Percentiles rank a stretch among this genome's conserved stretches.
Evolutionary conservation across 257 asterid species (phyloP).

Genomic region (Salvia splendens): DNA sequence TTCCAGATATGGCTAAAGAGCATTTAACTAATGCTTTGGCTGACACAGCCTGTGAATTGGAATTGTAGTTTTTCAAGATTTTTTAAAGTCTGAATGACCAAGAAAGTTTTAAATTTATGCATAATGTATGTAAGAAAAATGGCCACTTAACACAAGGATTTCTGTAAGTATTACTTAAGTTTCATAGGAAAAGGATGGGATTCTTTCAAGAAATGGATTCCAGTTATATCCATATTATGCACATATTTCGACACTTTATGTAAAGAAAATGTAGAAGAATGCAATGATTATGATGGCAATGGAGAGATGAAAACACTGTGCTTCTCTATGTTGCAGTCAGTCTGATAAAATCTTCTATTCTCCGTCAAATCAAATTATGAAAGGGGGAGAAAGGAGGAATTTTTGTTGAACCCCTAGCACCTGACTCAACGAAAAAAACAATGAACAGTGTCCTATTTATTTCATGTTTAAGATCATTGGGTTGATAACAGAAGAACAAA

Average conservation of each 20-base stretch:
- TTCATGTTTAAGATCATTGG: not conserved
- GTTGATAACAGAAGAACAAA: constrained; percentile 3
- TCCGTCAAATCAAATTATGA: not conserved
- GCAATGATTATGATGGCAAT: not conserved
- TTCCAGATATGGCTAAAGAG: constrained; percentile 3
- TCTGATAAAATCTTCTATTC: not conserved
- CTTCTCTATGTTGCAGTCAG: not conserved
- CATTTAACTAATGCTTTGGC: not conserved
- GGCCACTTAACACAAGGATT: constrained; percentile 3
- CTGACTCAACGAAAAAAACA: not conserved
- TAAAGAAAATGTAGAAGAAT: not conserved
- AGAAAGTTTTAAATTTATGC: not conserved
- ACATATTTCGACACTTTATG: not conserved
- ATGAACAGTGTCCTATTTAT: not conserved
- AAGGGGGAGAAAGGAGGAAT: not conserved
- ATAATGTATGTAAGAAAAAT: not conserved
- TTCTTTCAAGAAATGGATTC: not conserved
- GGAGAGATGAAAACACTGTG: not conserved
- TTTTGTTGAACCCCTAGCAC: not conserved
- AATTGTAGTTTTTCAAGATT: not conserved
- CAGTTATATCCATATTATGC: not conserved
- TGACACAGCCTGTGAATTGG: not conserved
- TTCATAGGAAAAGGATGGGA: not conserved
- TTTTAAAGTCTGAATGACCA: not conserved
- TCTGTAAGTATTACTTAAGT: not conserved